Conservation (phyloP, 225 moss, liverwort and hornwort species). For the Bryoerythrophyllum caledonicum region DNA sequence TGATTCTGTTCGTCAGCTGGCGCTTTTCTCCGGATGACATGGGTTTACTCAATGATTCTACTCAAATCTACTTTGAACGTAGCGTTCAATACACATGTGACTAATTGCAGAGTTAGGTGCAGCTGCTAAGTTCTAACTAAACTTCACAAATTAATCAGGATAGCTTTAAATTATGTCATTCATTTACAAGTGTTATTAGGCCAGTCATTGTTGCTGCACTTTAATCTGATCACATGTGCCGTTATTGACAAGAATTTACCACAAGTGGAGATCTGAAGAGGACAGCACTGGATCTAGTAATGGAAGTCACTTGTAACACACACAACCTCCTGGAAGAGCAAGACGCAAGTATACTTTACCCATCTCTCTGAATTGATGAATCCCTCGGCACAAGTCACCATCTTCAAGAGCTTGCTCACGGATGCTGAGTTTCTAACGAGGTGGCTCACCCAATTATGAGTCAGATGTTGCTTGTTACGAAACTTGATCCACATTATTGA, state of each 20-base stretch:
- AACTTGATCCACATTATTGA: conserved; percentile 6
- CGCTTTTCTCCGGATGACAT: conserved; percentile 20
- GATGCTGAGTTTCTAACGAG: conserved; percentile 20
- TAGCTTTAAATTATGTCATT: conserved; percentile 15
- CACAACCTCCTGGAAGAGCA: conserved; percentile 23
- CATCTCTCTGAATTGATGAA: conserved; percentile 22
- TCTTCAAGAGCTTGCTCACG: conserved; percentile 22
- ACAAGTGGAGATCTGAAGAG: conserved; percentile 4
- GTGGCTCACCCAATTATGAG: conserved; percentile 17
- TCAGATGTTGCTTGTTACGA: conserved; percentile 26
- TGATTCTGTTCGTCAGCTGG: conserved; percentile 11
- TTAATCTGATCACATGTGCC: conserved; percentile 24
- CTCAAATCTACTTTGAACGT: conserved; percentile 7
- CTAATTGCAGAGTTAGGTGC: not conserved
- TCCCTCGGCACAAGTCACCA: conserved; percentile 25
- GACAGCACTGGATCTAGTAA: conserved; percentile 35
- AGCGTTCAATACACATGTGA: conserved; percentile 12
- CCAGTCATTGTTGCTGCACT: not conserved
- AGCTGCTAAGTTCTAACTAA: conserved; percentile 6
- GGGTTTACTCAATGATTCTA: conserved; percentile 8
- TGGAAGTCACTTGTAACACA: conserved; percentile 41
- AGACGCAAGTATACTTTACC: conserved; percentile 6
- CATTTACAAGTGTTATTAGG: conserved; percentile 26
- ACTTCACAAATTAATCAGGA: conserved; percentile 25
- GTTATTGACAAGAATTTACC: conserved; percentile 3